A percentile compares a stretch with the other conserved stretches of the same genome.
Evolutionary conservation across 306 rosid genomes (phyloP).

Genomic region (Trifolium repens): DNA sequence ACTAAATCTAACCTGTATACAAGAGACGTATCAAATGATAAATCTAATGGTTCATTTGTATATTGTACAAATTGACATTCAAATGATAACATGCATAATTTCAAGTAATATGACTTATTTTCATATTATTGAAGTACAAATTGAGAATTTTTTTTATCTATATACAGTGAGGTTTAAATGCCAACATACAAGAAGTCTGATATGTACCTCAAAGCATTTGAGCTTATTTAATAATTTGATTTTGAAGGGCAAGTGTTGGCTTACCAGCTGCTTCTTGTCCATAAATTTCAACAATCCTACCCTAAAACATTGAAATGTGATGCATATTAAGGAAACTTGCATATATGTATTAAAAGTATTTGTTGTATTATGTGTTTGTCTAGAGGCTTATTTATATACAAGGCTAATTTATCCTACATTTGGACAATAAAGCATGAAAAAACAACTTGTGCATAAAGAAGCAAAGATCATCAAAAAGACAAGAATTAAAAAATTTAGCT

Average conservation of each 20-base stretch:
- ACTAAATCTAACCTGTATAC: conserved; percentile 27
- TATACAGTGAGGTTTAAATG: conserved; percentile 14
- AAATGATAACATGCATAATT: conserved; percentile 20
- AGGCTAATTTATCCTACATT: not conserved
- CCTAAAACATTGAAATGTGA: conserved; percentile 50
- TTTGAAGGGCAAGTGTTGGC: conserved; percentile 87
- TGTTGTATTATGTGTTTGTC: not conserved
- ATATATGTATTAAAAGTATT: not conserved
- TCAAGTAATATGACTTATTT: conserved; percentile 23
- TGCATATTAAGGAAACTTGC: conserved; percentile 16
- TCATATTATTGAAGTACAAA: conserved; percentile 10
- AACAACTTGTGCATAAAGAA: too few species aligned
- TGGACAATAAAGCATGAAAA: not conserved
- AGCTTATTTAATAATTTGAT: conserved; percentile 82
- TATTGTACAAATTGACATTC: conserved; percentile 32
- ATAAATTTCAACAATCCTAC: conserved; percentile 86
- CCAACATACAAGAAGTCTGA: conserved; percentile 10
- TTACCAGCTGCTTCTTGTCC: conserved; percentile 91
- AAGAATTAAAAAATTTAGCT: not conserved
- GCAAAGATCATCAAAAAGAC: not conserved
- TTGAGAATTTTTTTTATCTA: conserved; percentile 23
- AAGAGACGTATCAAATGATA: conserved; percentile 37
- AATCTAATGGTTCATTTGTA: conserved; percentile 23
- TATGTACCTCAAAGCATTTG: conserved; percentile 82
- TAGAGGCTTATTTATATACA: not conserved